Evolutionary conservation across 768 basidiomycete genomes (phyloP).

Genomic region (Lactarius evosmus): DNA sequence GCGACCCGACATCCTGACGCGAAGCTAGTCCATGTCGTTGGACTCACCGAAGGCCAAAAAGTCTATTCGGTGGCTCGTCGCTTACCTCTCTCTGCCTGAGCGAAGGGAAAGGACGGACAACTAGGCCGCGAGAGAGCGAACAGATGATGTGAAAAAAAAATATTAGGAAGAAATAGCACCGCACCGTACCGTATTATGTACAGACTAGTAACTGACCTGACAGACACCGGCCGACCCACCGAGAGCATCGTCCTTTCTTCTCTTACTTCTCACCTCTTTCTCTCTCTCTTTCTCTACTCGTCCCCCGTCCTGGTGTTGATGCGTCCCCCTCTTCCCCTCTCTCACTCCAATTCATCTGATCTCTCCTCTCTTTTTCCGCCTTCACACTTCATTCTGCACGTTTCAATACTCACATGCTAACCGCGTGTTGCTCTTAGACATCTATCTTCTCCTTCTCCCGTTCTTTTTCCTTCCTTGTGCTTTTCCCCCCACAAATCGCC

Average conservation of each 20-base stretch:
- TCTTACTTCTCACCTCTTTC: background rate
- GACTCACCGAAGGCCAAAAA: slow-evolving; percentile 17
- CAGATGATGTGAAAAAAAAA: slow-evolving; percentile 9
- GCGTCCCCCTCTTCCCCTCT: slow-evolving; percentile 14
- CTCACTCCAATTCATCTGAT: slow-evolving; percentile 15
- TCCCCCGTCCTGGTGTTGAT: slow-evolving; percentile 17
- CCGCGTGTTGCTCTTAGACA: slow-evolving; percentile 21
- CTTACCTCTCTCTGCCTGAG: background rate
- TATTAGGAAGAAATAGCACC: background rate
- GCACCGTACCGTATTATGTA: slow-evolving; percentile 19
- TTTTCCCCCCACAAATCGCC: slow-evolving; percentile 18
- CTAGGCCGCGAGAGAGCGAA: background rate
- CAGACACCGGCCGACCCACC: background rate
- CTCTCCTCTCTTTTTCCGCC: slow-evolving; percentile 26
- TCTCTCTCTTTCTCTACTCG: background rate
- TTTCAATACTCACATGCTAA: slow-evolving; percentile 26
- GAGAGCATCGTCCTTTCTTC: background rate
- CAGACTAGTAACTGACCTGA: slow-evolving; percentile 7
- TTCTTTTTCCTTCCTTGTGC: slow-evolving; percentile 7
- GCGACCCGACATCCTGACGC: slow-evolving; percentile 11
- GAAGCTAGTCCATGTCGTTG: background rate
- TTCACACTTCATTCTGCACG: slow-evolving; percentile 23
- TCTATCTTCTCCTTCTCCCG: slow-evolving; percentile 16
- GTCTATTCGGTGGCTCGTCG: slow-evolving; percentile 26
- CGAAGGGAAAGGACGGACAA: background rate